A percentile compares a stretch with the other conserved stretches of the same genome.
phyloP scores from a whole-genome alignment of 768 basidiomycete genomes.

The Leccinum arenicola region DNA sequence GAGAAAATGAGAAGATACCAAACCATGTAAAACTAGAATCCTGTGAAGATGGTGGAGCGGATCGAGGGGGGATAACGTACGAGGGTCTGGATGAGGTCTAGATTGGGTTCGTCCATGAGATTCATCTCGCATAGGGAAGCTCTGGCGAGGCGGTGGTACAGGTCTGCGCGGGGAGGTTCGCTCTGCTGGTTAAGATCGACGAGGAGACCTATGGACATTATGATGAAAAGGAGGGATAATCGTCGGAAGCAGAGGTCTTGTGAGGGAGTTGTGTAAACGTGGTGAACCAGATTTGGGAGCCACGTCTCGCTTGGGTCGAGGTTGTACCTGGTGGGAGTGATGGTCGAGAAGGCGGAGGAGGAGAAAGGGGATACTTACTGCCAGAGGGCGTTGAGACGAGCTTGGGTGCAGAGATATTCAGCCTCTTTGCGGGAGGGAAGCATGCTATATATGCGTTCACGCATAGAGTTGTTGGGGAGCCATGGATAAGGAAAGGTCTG shows the following conservation, averaged over 20 bases:
- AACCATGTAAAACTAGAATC: constrained; percentile 63
- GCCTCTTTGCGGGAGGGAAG: constrained; percentile 61
- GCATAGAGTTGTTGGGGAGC: constrained; percentile 59
- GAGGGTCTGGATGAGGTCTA: constrained; percentile 67
- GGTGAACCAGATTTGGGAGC: constrained; percentile 64
- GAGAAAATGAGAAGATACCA: constrained; percentile 76
- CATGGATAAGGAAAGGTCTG: constrained; percentile 70
- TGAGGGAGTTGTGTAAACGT: constrained; percentile 61
- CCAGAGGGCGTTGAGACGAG: constrained; percentile 67
- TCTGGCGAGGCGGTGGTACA: constrained; percentile 64
- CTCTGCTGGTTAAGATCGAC: constrained; percentile 59
- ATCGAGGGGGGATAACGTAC: constrained; percentile 35
- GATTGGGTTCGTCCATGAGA: constrained; percentile 71
- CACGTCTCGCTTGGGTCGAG: constrained; percentile 69
- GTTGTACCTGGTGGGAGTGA: constrained; percentile 48
- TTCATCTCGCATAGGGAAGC: constrained; percentile 72
- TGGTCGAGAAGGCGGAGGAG: background rate
- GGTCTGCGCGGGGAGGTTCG: constrained; percentile 56
- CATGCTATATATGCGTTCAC: constrained; percentile 60
- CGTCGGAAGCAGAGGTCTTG: constrained; percentile 63
- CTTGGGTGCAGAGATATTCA: constrained; percentile 57
- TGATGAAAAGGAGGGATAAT: constrained; percentile 65
- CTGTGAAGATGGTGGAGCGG: constrained; percentile 30
- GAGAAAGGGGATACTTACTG: constrained; percentile 48
- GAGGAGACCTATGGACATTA: constrained; percentile 68